A percentile compares a stretch with the other conserved stretches of the same genome.
Conservation (phyloP, 2,329 filamentous ascomycete species). For the Teratosphaeria nubilosa region DNA sequence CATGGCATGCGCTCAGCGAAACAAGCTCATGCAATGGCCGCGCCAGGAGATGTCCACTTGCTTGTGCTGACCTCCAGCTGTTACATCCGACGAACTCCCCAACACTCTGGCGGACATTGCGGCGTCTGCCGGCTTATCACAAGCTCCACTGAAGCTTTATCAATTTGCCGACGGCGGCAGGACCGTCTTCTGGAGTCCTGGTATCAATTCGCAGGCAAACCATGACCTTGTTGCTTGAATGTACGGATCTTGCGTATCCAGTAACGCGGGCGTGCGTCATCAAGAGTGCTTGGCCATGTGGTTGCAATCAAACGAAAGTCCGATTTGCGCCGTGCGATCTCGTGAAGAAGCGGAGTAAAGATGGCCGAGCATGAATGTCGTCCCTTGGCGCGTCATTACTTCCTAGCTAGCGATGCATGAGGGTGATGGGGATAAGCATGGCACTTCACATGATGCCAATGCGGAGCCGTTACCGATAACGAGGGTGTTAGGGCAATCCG, state of each 20-base stretch:
- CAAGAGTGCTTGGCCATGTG: background rate
- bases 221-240: background rate
- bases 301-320: conserved; percentile 11
- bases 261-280: background rate
- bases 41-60: too few relatives aligned
- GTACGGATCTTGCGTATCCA: conserved; percentile 5
- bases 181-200: background rate
- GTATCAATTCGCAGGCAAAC: background rate
- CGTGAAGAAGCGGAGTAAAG: too few relatives aligned
- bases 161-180: background rate
- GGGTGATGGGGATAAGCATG: too few relatives aligned
- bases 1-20: too few relatives aligned
- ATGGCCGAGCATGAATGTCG: too few relatives aligned
- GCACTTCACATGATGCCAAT: too few relatives aligned
- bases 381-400: too few relatives aligned
- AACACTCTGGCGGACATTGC: background rate
- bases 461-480: too few relatives aligned
- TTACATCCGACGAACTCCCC: background rate
- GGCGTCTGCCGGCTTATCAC: background rate
- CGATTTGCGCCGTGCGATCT: conserved; percentile 10
- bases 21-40: too few relatives aligned
- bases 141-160: background rate
- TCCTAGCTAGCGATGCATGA: too few relatives aligned
- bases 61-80: background rate
- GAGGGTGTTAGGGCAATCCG: too few relatives aligned